Conservation (phyloP, 2,329 filamentous ascomycete genomes). For the Stromatinia cepivora region DNA sequence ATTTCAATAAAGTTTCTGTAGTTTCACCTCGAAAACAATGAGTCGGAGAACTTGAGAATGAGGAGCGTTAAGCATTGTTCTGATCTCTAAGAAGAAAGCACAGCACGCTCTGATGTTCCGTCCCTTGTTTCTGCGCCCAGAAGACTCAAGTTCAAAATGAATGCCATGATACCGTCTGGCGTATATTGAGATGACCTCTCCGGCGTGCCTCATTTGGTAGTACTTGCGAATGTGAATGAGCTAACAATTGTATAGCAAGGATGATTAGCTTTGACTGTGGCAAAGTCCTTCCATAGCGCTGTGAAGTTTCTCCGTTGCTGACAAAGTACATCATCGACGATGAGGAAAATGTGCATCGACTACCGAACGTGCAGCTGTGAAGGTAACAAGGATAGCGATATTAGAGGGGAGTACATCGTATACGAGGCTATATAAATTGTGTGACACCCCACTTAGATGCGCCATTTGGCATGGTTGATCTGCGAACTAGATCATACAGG, state of each 20-base stretch:
- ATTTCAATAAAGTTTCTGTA: neutral
- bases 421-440: neutral
- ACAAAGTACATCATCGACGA: neutral
- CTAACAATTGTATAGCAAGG: neutral
- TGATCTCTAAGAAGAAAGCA: neutral
- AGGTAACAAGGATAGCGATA: neutral
- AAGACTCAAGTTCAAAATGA: neutral
- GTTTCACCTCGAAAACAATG: neutral
- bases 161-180: neutral
- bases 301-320: neutral
- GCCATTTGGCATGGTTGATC: conserved; percentile 3
- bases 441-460: neutral
- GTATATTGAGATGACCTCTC: neutral
- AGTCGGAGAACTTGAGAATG: neutral
- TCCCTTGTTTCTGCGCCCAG: neutral
- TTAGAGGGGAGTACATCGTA: neutral
- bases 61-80: neutral
- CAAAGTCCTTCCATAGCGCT: neutral
- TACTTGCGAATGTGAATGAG: neutral
- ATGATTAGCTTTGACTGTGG: neutral
- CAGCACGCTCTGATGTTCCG: neutral
- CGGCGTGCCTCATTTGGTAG: neutral
- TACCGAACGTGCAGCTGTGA: neutral
- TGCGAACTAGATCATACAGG: neutral
- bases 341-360: neutral